These are phyloP conservation scores for Skeletonema grethae DNA, from an alignment of 108 stramenopile genomes.

Conservation along the genomic window DNA sequence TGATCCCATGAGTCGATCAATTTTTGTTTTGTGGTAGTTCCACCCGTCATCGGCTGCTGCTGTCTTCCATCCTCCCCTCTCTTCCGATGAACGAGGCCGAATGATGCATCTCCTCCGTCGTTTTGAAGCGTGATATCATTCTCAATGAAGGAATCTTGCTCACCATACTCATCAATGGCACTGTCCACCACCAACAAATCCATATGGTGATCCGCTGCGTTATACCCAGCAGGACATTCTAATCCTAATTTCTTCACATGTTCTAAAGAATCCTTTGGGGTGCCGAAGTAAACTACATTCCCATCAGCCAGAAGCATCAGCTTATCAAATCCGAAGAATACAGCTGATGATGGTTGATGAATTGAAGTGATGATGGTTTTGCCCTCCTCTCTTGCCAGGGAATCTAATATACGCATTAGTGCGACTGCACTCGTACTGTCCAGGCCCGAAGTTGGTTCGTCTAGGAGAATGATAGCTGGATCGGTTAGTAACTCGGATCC, in stretches of 20 bases:
- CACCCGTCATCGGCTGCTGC: neutral
- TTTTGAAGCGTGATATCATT: slow-evolving; percentile 1
- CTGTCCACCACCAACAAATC: slow-evolving; percentile 67
- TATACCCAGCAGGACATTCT: slow-evolving; percentile 71
- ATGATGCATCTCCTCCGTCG: neutral
- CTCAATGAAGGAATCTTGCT: slow-evolving; percentile 15
- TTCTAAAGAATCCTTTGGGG: slow-evolving; percentile 53
- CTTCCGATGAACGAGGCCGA: neutral
- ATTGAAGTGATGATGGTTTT: slow-evolving; percentile 76
- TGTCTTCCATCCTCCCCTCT: neutral
- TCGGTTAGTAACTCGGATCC: slow-evolving; percentile 75
- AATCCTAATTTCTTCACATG: slow-evolving; percentile 48
- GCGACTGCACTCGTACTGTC: slow-evolving; percentile 73
- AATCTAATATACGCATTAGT: slow-evolving; percentile 56
- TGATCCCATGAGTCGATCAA: slow-evolving; percentile 67
- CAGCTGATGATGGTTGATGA: slow-evolving; percentile 73
- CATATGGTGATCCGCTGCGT: slow-evolving; percentile 85
- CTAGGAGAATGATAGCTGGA: slow-evolving; percentile 68
- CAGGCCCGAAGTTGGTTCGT: slow-evolving; percentile 86
- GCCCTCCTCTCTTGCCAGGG: slow-evolving; percentile 44
- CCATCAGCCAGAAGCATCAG: slow-evolving; percentile 69
- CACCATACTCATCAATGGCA: slow-evolving; percentile 35
- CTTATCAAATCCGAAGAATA: slow-evolving; percentile 73
- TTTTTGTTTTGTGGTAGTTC: slow-evolving; percentile 30
- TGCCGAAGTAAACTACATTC: slow-evolving; percentile 75